Evolutionary conservation across 1,284 basidiomycete genomes (phyloP).

Genomic region (Fomes fomentarius): DNA sequence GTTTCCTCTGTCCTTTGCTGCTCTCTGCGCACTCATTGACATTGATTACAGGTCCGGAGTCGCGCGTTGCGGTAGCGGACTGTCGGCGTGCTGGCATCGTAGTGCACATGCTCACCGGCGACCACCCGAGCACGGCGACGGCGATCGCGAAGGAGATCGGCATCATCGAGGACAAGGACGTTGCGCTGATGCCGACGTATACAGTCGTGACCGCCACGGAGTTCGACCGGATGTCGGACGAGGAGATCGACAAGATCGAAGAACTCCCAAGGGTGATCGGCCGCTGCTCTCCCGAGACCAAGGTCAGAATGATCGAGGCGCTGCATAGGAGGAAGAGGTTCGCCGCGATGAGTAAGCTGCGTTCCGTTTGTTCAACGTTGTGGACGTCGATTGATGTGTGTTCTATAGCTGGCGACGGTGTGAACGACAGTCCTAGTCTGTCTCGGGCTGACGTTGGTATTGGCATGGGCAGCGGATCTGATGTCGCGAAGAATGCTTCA

Average conservation of each 20-base stretch:
- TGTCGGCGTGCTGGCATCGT: conserved; percentile 69
- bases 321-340: conserved; percentile 54
- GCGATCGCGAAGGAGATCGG: conserved; percentile 51
- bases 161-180: conserved; percentile 49
- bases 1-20: not conserved
- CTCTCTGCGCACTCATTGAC: not conserved
- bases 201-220: conserved; percentile 55
- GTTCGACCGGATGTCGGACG: conserved; percentile 66
- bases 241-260: conserved; percentile 59
- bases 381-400: not conserved
- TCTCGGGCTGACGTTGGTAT: conserved; percentile 70
- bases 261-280: conserved; percentile 62
- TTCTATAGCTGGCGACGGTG: conserved; percentile 49
- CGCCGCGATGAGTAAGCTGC: conserved; percentile 43
- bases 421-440: conserved; percentile 60
- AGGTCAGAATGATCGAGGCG: conserved; percentile 55
- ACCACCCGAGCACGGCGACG: conserved; percentile 45
- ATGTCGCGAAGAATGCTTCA: conserved; percentile 62
- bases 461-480: conserved; percentile 75
- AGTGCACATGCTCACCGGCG: conserved; percentile 61
- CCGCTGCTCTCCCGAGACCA: conserved; percentile 55
- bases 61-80: conserved; percentile 60
- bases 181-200: conserved; percentile 20
- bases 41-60: conserved; percentile 45
- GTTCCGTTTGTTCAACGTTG: conserved; percentile 35